A percentile compares a stretch with the other conserved stretches of the same genome.
These are phyloP conservation scores for Fraxinus baroniana DNA, from an alignment of 305 asterid species.

Conservation along the genomic window DNA sequence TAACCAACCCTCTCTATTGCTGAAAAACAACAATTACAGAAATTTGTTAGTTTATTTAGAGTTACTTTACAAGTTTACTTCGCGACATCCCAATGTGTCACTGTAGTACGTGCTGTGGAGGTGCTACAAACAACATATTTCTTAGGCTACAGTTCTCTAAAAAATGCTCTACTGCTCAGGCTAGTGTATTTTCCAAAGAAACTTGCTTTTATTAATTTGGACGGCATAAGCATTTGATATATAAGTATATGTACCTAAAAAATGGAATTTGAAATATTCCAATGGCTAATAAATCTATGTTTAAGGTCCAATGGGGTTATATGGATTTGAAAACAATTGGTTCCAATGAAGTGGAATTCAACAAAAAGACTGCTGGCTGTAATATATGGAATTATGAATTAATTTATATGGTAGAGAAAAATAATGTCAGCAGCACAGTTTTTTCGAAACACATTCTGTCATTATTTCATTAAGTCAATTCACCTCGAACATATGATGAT, in stretches of 20 bases:
- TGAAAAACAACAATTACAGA: slow-evolving; percentile 12
- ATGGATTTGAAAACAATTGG: not conserved
- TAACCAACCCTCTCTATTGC: slow-evolving; percentile 69
- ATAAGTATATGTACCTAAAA: not conserved
- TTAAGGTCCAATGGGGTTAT: not conserved
- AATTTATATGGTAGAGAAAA: not conserved
- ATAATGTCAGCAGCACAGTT: not conserved
- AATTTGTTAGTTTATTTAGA: not conserved
- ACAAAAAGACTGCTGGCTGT: not conserved
- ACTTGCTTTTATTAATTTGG: not conserved
- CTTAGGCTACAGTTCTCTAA: not conserved
- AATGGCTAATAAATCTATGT: not conserved
- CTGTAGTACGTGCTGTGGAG: not conserved
- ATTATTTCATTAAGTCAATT: not conserved
- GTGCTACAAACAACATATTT: not conserved
- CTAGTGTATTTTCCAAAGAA: not conserved
- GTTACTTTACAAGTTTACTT: not conserved
- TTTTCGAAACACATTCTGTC: not conserved
- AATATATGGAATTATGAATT: not conserved
- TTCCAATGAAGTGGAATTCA: not conserved
- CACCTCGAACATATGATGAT: not conserved
- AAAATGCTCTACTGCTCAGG: not conserved
- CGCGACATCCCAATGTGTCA: not conserved
- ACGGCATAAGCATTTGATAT: not conserved
- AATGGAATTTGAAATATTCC: not conserved